Base-by-base conservation (phyloP, 2,329 filamentous ascomycete genomes). In the Scopulariopsis brevicaulis region DNA sequence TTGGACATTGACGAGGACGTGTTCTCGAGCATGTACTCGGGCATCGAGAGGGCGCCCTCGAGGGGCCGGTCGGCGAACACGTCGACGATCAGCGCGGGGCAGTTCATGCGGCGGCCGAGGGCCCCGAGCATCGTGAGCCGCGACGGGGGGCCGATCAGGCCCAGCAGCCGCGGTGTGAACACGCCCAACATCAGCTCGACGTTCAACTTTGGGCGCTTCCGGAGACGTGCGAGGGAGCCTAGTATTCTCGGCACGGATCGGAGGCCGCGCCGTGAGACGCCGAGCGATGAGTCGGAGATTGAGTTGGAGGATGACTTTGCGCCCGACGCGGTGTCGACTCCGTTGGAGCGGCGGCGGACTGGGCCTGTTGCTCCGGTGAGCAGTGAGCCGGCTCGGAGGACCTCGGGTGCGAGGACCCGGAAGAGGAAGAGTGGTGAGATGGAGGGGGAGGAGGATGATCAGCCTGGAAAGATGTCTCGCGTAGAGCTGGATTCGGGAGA, bases 311-410 rank as follows among this genome's bases (percentile, higher is more conserved):
- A 74, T 74, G 71, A 81, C 63, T 86, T 82, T 65, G 77, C 74
- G 56, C 85, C 78, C 0, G 84, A 88, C 59, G 84, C 83, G 32
- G 84, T 87, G 70, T 86, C 84, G 18, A 89, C 86, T 7, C 85
- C 86, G 3, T 65, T 86, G 28, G 79, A 82, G 54, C 70, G 77
- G 22, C 71, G 73, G 40, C 78, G 73, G 60, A 71, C 70, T 48
- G 68, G 68, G n/a, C 60, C 59, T 15, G 48, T 35, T 15, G 34
- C 58, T 2, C 35, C 50, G 34, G 53, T 32, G 15, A 25, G 53
- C 20, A 32, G 28, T 15, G 22, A 50, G 28, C 24, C 53, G 10
- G 58, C 46, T 4, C 37, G 14, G 25, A 53, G 46, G 56, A 58
- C 51, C 15, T 48, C 58, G 59, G 58, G 58, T 61, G 6, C 25